Evolutionary conservation across 2,329 filamentous ascomycete genomes (phyloP), one percentile per base, ranked within the genome.

Genomic region (Fusarium liriodendri): DNA sequence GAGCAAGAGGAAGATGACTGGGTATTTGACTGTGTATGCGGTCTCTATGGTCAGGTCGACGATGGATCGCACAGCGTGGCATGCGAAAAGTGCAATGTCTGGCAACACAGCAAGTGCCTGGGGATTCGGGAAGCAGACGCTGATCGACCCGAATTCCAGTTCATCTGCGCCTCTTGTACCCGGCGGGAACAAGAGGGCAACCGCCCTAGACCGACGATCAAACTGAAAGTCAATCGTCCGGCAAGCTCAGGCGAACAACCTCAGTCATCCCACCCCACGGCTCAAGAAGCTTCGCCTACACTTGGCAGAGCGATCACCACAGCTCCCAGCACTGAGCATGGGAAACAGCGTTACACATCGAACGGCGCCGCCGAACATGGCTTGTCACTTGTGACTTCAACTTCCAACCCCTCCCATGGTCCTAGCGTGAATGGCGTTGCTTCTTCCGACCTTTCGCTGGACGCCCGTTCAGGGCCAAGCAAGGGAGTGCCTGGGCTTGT

Each of bases 41-140:
- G 96, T 29, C 89, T 95, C 25, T 92, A 98, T 81, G 97, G 97
- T 25, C 93, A 97, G 77, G 94, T 98, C 68, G 97, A 99, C 78
- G 97, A 98, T 80, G 97, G 97, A 38, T 93, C 94, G 9, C 95
- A 98, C 80, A 98, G 95, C 80, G 92, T 99, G 73, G 94, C 95
- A 32, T 99, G 97, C 83, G 97, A 99, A 80, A 92, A 88, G 75
- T 99, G 97, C 86, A 97, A 93, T 80, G 92, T 97, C 57, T 99
- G 97, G 97, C 96, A 98, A 81, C 97, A 99, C 80, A 97, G 95
- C 86, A 94, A 93, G 78, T 99, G 97, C 80, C 89, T 98, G 69
- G 93, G 92, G 45, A 93, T 98, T 72, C 89, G 89, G 54, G 90
- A 97, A 77, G 85, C 89, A 69, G 93, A 95, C 71, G 95, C 95